phyloP scores from a whole-genome alignment of 495 filamentous ascomycete species.

The Penicillium angulare region DNA sequence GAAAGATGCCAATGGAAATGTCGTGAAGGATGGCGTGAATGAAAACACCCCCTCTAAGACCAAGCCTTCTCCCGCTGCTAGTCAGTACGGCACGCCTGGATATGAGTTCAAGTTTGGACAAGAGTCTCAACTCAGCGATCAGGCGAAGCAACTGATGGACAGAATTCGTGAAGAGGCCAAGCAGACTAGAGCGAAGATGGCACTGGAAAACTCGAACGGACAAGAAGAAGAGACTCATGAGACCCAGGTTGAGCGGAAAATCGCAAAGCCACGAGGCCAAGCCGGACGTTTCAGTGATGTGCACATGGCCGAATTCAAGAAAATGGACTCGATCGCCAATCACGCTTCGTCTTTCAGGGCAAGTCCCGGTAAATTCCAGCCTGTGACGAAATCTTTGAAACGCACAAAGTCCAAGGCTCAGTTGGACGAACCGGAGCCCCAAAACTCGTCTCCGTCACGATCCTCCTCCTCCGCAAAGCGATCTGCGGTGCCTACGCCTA shows the following conservation, averaged over 20 bases:
- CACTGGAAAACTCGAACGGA: constrained; percentile 50
- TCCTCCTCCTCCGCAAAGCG: constrained; percentile 32
- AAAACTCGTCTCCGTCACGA: constrained; percentile 31
- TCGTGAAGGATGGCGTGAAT: constrained; percentile 26
- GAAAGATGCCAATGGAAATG: constrained; percentile 40
- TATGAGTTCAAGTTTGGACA: constrained; percentile 74
- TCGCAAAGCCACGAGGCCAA: constrained; percentile 76
- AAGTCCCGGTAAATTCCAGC: constrained; percentile 55
- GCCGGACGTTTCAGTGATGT: constrained; percentile 72
- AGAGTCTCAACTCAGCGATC: constrained; percentile 63
- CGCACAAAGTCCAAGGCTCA: constrained; percentile 72
- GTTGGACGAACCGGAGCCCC: constrained; percentile 55
- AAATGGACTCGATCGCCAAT: constrained; percentile 91
- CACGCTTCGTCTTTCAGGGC: constrained; percentile 79
- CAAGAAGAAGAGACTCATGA: constrained; percentile 36
- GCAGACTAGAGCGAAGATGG: constrained; percentile 63
- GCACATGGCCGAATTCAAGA: constrained; percentile 86
- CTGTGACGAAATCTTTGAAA: constrained; percentile 60
- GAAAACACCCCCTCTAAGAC: constrained; percentile 47
- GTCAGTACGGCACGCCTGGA: constrained; percentile 53
- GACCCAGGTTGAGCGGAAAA: constrained; percentile 57
- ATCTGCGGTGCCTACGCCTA: constrained; percentile 17
- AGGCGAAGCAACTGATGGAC: constrained; percentile 76
- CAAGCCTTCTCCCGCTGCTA: constrained; percentile 34
- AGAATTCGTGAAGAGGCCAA: constrained; percentile 67